Percentiles rank a stretch among this genome's conserved stretches.
Evolutionary conservation across 495 filamentous ascomycete species (phyloP).

Genomic region (Penicillium coprophilum): DNA sequence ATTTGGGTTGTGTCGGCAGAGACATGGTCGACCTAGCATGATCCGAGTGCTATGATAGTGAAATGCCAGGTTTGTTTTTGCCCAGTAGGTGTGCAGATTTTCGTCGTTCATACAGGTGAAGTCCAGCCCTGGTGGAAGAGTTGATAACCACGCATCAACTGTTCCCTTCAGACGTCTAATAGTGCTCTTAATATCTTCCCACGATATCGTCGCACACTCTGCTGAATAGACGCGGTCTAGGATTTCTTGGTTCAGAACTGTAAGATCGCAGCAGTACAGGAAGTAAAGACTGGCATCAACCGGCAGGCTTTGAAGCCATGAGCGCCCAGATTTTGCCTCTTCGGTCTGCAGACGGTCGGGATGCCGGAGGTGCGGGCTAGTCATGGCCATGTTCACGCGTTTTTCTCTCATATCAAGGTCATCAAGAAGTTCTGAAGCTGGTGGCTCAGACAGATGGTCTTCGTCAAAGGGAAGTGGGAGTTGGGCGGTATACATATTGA

Average conservation of each 20-base stretch:
- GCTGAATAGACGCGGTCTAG: slow-evolving; percentile 58
- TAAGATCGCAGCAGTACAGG: slow-evolving; percentile 48
- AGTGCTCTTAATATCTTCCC: slow-evolving; percentile 58
- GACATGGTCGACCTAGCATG: slow-evolving; percentile 59
- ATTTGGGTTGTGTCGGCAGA: slow-evolving; percentile 56
- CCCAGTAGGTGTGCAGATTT: slow-evolving; percentile 19
- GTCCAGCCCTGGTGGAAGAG: slow-evolving; percentile 50
- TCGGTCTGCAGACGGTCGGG: slow-evolving; percentile 18
- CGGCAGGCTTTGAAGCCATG: slow-evolving; percentile 36
- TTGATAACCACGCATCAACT: slow-evolving; percentile 54
- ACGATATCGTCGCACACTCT: slow-evolving; percentile 49
- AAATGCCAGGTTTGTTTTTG: slow-evolving; percentile 51
- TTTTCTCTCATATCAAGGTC: slow-evolving; percentile 32
- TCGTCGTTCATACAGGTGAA: slow-evolving; percentile 40
- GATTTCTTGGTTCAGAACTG: slow-evolving; percentile 54
- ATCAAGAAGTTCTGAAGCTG: slow-evolving; percentile 30
- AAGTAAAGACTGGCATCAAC: slow-evolving; percentile 46
- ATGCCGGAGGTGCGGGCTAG: slow-evolving; percentile 35
- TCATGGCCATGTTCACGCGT: slow-evolving; percentile 34
- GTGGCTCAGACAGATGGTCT: slow-evolving; percentile 41
- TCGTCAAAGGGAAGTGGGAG: slow-evolving; percentile 60
- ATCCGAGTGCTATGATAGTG: slow-evolving; percentile 59
- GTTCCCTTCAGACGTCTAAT: slow-evolving; percentile 51
- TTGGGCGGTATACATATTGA: slow-evolving; percentile 54
- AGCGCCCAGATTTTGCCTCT: slow-evolving; percentile 11